Evolutionary conservation across 1,139 yeast species (phyloP).

Genomic region (Petasospora fabianii): DNA sequence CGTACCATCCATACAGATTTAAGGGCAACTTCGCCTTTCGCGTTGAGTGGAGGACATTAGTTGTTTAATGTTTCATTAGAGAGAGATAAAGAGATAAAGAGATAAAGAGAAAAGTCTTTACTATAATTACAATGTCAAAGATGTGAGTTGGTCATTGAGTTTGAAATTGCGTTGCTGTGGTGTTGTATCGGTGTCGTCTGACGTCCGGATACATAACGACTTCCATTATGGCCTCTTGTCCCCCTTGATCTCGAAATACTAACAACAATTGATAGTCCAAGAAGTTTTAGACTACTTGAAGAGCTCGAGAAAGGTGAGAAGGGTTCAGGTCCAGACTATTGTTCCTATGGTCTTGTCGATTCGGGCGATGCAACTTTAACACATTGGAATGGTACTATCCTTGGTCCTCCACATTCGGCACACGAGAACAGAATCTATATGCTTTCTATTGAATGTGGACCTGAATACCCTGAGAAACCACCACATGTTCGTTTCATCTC

Average conservation of each 20-base stretch:
- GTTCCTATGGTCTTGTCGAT: conserved; percentile 87
- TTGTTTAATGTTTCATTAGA: too few relatives aligned
- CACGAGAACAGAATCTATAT: conserved; percentile 95
- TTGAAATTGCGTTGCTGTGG: too few relatives aligned
- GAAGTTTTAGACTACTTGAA: conserved; percentile 89
- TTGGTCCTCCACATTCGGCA: conserved; percentile 94
- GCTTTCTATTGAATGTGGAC: conserved; percentile 76
- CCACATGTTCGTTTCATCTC: conserved; percentile 79
- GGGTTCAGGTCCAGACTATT: conserved; percentile 94
- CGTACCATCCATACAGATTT: too few relatives aligned
- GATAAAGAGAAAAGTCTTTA: too few relatives aligned
- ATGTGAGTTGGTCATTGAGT: too few relatives aligned
- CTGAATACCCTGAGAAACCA: conserved; percentile 82
- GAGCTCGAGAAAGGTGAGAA: conserved; percentile 98
- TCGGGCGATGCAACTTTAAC: conserved; percentile 91
- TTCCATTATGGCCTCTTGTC: too few relatives aligned
- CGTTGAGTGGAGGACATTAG: too few relatives aligned
- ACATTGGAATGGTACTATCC: conserved; percentile 91
- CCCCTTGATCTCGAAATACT: background rate
- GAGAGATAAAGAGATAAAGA: too few relatives aligned
- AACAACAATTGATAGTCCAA: conserved; percentile 50
- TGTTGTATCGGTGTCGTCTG: too few relatives aligned
- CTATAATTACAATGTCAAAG: background rate
- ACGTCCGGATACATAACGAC: too few relatives aligned
- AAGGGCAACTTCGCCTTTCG: too few relatives aligned